Evolutionary conservation across 2,329 filamentous ascomycete genomes (phyloP).

Genomic region (Aspergillus transmontanensis): DNA sequence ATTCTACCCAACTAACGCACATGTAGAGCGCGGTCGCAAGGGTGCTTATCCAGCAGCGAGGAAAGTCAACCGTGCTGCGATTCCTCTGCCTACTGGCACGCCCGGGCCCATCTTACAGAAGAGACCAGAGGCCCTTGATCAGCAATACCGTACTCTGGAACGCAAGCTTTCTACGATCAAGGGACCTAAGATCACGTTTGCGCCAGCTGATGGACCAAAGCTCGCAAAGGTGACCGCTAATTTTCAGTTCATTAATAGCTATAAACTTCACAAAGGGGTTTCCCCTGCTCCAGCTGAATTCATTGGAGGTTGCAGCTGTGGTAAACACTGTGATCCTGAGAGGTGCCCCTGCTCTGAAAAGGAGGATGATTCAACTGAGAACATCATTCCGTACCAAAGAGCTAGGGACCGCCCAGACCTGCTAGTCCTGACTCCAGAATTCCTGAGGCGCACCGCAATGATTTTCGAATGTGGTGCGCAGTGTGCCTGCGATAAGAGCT

Average conservation of each 20-base stretch:
- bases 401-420: conserved; percentile 17
- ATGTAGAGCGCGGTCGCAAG: conserved; percentile 20
- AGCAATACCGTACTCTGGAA: conserved; percentile 21
- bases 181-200: conserved; percentile 33
- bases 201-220: conserved; percentile 12
- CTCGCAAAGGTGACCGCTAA: conserved; percentile 32
- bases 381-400: conserved; percentile 35
- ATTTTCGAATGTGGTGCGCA: conserved; percentile 45
- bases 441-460: conserved; percentile 37
- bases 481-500: conserved; percentile 39
- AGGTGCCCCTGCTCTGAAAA: conserved; percentile 34
- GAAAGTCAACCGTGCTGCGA: conserved; percentile 15
- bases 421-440: conserved; percentile 32
- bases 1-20: conserved; percentile 27
- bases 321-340: conserved; percentile 24
- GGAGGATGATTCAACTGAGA: conserved; percentile 31
- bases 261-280: conserved; percentile 38
- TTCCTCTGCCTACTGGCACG: conserved; percentile 12
- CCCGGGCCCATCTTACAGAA: conserved; percentile 14
- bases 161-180: conserved; percentile 28
- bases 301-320: conserved; percentile 37
- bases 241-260: conserved; percentile 43
- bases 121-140: conserved; percentile 6
- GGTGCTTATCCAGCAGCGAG: conserved; percentile 23
- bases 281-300: conserved; percentile 30